Conservation (phyloP, 257 asterid species). For the Salvia rosmarinus region DNA sequence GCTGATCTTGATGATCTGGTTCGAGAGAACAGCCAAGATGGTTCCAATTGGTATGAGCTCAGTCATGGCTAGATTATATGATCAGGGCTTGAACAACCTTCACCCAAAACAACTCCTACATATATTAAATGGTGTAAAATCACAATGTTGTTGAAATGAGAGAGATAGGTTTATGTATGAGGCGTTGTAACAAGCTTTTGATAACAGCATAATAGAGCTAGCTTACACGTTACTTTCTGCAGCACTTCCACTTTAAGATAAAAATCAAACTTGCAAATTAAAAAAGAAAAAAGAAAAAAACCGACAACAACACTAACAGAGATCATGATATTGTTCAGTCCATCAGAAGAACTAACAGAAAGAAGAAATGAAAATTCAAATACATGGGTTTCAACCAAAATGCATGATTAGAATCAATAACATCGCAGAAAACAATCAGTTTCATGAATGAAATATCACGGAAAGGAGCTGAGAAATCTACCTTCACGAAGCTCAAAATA, state of each 20-base stretch:
- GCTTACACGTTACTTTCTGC: constrained; percentile 1
- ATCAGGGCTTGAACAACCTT: no score
- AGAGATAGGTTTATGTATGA: no score
- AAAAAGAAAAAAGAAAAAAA: not conserved
- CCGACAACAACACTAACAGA: not conserved
- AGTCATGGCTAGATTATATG: no score
- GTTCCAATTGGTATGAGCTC: constrained; percentile 60
- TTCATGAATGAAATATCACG: not conserved
- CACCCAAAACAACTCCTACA: not conserved
- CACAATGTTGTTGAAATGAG: no score
- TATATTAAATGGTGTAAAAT: no score
- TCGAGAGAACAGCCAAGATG: constrained; percentile 49
- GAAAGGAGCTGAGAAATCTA: constrained; percentile 3
- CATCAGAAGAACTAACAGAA: not conserved
- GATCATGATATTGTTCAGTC: not conserved
- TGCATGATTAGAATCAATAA: not conserved
- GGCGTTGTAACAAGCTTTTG: no score
- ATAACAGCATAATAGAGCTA: not conserved
- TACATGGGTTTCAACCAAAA: not conserved
- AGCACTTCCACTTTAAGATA: not conserved
- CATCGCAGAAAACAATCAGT: not conserved
- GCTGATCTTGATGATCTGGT: constrained; percentile 56
- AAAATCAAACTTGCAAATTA: not conserved
- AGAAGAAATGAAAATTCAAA: not conserved
- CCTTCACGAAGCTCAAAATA: constrained; percentile 25